These are phyloP conservation scores for Cyclocybe cylindracea DNA, from an alignment of 768 basidiomycete species.

Conservation along the genomic window DNA sequence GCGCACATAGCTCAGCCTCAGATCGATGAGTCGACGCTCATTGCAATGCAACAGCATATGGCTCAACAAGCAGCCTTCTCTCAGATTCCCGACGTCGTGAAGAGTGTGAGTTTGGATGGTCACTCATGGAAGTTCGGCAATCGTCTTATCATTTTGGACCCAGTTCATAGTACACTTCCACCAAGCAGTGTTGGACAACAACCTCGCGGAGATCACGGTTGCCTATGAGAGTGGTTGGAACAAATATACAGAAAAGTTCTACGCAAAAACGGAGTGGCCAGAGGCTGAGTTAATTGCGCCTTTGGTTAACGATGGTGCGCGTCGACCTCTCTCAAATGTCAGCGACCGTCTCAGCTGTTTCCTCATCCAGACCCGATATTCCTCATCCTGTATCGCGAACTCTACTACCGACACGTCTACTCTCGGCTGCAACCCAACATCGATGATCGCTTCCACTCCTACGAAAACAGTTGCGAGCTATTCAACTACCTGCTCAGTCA, in stretches of 20 bases:
- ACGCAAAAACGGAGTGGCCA: constrained; percentile 93
- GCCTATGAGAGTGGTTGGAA: constrained; percentile 99
- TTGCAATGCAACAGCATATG: constrained; percentile 82
- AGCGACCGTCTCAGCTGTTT: constrained; percentile 1
- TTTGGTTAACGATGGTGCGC: constrained; percentile 87
- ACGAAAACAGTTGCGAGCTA: constrained; percentile 96
- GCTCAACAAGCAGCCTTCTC: constrained; percentile 82
- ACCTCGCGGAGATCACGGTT: constrained; percentile 85
- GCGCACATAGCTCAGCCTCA: constrained; percentile 57
- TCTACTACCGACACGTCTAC: constrained; percentile 95
- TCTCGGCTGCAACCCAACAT: constrained; percentile 93
- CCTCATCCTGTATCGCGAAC: constrained; percentile 93
- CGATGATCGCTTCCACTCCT: constrained; percentile 97
- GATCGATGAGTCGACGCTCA: constrained; percentile 68
- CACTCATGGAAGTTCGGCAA: background rate
- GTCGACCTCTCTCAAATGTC: background rate
- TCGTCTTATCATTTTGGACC: constrained; percentile 8
- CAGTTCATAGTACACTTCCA: constrained; percentile 96
- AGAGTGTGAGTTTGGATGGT: constrained; percentile 57
- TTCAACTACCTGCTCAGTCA: constrained; percentile 96
- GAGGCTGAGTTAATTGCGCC: constrained; percentile 96
- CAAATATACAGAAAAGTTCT: constrained; percentile 94
- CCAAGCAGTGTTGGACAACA: constrained; percentile 89
- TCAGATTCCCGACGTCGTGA: constrained; percentile 86
- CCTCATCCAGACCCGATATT: constrained; percentile 74